A percentile compares a stretch with the other conserved stretches of the same genome.
phyloP scores from a whole-genome alignment of 2,329 filamentous ascomycete genomes.

The Dissoconium aciculare region DNA sequence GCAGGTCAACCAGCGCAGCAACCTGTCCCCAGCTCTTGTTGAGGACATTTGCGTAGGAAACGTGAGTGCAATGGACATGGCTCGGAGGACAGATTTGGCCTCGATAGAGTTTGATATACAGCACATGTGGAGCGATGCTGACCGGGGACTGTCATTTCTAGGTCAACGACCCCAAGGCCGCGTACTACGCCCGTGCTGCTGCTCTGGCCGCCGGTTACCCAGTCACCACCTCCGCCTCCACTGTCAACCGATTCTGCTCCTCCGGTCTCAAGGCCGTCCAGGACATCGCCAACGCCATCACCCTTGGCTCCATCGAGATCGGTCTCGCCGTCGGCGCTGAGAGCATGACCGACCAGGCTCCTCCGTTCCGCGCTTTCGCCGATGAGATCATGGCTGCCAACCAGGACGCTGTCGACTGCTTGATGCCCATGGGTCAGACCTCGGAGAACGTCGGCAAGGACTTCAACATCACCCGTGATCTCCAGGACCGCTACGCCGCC shows the following conservation, averaged over 20 bases:
- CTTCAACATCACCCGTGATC: conserved; percentile 67
- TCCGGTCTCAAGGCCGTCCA: conserved; percentile 91
- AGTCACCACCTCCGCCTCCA: conserved; percentile 67
- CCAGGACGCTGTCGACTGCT: conserved; percentile 70
- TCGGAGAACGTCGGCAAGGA: conserved; percentile 89
- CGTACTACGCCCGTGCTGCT: conserved; percentile 82
- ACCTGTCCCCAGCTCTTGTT: conserved; percentile 22
- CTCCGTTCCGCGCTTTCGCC: conserved; percentile 59
- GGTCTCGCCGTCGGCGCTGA: conserved; percentile 83
- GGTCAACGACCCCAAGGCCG: conserved; percentile 72
- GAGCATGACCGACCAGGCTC: conserved; percentile 64
- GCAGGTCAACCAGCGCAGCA: conserved; percentile 28
- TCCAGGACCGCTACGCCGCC: conserved; percentile 72
- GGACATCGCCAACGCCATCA: conserved; percentile 83
- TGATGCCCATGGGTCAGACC: conserved; percentile 96
- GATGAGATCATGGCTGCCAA: conserved; percentile 54
- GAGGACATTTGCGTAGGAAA: conserved; percentile 81
- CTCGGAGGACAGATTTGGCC: conserved; percentile 56
- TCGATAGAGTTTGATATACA: conserved; percentile 1
- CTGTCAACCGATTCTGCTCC: conserved; percentile 92
- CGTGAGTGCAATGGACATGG: conserved; percentile 35
- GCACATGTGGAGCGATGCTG: too few relatives aligned
- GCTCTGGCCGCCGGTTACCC: conserved; percentile 85
- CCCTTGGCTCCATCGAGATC: conserved; percentile 63
- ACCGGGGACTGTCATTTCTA: too few relatives aligned